Base-by-base conservation (phyloP, 2,329 filamentous ascomycete genomes). In the Alternaria brassicicola region DNA sequence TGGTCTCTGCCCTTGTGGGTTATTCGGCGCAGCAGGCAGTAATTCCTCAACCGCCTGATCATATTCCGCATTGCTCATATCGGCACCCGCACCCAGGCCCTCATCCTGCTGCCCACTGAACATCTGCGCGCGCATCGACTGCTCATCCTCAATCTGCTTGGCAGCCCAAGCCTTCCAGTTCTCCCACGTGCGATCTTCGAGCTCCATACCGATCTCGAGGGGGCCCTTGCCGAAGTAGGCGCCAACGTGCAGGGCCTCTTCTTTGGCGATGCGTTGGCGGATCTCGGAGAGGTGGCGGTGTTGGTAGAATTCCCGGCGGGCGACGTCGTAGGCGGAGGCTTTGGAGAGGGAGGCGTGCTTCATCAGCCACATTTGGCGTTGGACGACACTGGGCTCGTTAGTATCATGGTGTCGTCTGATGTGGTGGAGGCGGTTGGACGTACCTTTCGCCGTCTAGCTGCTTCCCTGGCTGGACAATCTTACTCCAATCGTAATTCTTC, bases 311-410 rank as follows among this genome's bases (percentile, higher is more conserved):
- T 99, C 94, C 65, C 89, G 89, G 59, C 95, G 90, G 7, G 91
- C 93, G 54, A 83, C 81, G 78, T 98, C 94, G 81, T 99, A 99
- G 30, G 95, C 93, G 66, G 86, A 78, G 38, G 84, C 82, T 74
- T 86, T 86, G 48, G 82, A 84, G 74, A 91, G 84, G 51, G 82
- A 6, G 77, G 79, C 48, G 63, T 76, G 63, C 56, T 69, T 68
- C 81, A 97, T 91, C 60, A 98, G 84, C 86, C 89, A 96, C 58
- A 95, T 76, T 76, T 98, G 94, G 62, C 94, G 88, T 79, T 98
- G 94, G 8, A 98, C 88, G 59, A 98, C 95, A 77, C 94, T 98
- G 50, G 42, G 9, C 10, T 10, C 21, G 26, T 52, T 15, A 43
- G 25, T 53, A 10, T 8, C 15, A 12, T 6, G 31, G 6, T 19